Percentiles rank a stretch among this genome's conserved stretches.
Evolutionary conservation across 1,284 basidiomycete species (phyloP).

Genomic region (Dichomitus squalens): DNA sequence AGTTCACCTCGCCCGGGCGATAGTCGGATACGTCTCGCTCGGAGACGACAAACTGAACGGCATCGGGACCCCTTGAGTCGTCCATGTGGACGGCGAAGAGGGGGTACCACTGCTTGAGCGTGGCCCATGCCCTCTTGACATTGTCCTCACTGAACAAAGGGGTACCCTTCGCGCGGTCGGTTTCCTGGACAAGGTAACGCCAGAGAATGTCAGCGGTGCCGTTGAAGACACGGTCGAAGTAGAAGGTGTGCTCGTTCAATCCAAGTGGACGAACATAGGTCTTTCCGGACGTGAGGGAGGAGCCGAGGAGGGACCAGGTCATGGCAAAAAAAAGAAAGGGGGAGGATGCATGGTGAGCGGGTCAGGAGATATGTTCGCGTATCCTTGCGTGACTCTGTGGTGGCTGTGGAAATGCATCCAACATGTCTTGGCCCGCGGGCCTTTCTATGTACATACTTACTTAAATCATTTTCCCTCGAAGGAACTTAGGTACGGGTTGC

Average conservation of each 20-base stretch:
- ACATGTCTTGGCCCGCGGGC: too few species aligned
- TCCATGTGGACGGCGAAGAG: constrained; percentile 46
- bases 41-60: constrained; percentile 42
- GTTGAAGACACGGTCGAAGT: constrained; percentile 45
- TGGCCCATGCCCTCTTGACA: constrained; percentile 42
- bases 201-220: constrained; percentile 49
- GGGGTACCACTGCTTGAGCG: constrained; percentile 48
- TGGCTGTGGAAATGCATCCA: too few species aligned
- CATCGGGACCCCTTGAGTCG: constrained; percentile 28
- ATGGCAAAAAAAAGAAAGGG: neutral
- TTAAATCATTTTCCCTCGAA: too few species aligned
- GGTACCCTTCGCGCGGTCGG: constrained; percentile 12
- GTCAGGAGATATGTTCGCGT: too few species aligned
- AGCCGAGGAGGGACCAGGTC: constrained; percentile 12
- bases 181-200: constrained; percentile 37
- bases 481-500: too few species aligned
- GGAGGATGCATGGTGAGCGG: neutral
- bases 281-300: constrained; percentile 11
- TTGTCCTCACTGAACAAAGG: constrained; percentile 32
- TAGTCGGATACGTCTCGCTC: constrained; percentile 33
- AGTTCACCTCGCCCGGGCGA: constrained; percentile 40
- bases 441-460: too few species aligned
- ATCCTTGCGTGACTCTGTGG: too few species aligned
- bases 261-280: constrained; percentile 40
- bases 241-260: constrained; percentile 44